Conservation (phyloP, 2,329 filamentous ascomycete species). For the Calonectria henricotiae region DNA sequence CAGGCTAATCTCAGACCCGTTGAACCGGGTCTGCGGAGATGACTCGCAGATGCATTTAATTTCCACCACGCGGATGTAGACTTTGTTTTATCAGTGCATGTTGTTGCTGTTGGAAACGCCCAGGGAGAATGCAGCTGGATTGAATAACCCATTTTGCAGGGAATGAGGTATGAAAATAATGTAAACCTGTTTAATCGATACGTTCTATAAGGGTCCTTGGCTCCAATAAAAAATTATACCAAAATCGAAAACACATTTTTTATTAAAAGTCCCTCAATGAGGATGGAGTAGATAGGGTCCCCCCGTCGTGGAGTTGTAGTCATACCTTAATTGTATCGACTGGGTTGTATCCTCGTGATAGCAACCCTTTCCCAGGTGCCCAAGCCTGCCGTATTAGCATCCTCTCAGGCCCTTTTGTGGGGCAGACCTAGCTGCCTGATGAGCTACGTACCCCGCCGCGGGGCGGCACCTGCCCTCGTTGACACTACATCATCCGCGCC, state of each 20-base stretch:
- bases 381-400: slow-evolving; percentile 16
- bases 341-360: slow-evolving; percentile 15
- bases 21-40: neutral
- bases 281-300: neutral
- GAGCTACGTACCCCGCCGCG: slow-evolving; percentile 49
- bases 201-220: neutral
- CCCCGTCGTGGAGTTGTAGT: slow-evolving; percentile 12
- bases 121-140: neutral
- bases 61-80: slow-evolving; percentile 1
- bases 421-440: slow-evolving; percentile 35
- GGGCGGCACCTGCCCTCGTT: slow-evolving; percentile 46
- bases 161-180: slow-evolving; percentile 27
- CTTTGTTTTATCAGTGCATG: slow-evolving; percentile 19
- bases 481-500: slow-evolving; percentile 48
- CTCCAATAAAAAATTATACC: neutral
- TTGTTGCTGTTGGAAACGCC: slow-evolving; percentile 26
- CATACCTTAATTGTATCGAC: slow-evolving; percentile 18
- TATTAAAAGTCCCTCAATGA: slow-evolving; percentile 7
- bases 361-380: slow-evolving; percentile 14
- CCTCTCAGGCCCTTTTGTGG: slow-evolving; percentile 26
- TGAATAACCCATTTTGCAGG: slow-evolving; percentile 15
- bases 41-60: slow-evolving; percentile 20
- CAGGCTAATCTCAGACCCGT: neutral
- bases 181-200: slow-evolving; percentile 18
- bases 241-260: neutral